Conservation (phyloP, 2,329 filamentous ascomycete species). For the Diplodia corticola region DNA sequence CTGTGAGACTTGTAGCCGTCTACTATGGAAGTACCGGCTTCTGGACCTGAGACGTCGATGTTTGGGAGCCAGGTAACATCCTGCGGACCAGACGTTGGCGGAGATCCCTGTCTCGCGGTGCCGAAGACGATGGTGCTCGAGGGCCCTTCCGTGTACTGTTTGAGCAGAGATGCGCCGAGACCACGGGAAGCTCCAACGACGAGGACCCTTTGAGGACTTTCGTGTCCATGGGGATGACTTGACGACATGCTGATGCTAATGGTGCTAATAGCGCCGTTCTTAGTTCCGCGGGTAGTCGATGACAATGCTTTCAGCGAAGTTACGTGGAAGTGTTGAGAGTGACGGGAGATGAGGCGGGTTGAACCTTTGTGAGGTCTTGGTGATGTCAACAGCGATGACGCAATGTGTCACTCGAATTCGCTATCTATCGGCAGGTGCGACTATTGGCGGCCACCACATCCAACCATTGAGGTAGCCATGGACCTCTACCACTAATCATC, state of each 20-base stretch:
- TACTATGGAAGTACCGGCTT: constrained; percentile 43
- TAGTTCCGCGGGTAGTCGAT: too few species aligned
- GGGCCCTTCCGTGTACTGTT: constrained; percentile 52
- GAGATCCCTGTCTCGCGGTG: constrained; percentile 54
- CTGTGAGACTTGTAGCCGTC: constrained; percentile 48
- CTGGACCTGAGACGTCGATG: constrained; percentile 53
- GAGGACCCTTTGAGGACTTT: constrained; percentile 44
- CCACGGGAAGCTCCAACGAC: constrained; percentile 70
- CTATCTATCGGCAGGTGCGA: not conserved
- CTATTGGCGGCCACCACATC: not conserved
- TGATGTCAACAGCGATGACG: constrained; percentile 10
- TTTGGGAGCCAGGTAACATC: constrained; percentile 58
- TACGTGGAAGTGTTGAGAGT: too few species aligned
- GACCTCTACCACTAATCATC: too few species aligned
- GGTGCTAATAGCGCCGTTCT: not conserved
- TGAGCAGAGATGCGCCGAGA: constrained; percentile 62
- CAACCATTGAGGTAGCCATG: not conserved
- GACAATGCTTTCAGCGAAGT: not conserved
- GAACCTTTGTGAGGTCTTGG: not conserved
- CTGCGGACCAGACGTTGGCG: constrained; percentile 45
- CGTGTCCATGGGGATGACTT: not conserved
- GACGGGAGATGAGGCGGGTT: too few species aligned
- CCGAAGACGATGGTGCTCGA: constrained; percentile 56
- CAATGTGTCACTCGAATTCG: not conserved
- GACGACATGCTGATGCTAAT: too few species aligned